Conservation (phyloP, 1,139 yeast species). For the Saccharomycopsis phalli region DNA sequence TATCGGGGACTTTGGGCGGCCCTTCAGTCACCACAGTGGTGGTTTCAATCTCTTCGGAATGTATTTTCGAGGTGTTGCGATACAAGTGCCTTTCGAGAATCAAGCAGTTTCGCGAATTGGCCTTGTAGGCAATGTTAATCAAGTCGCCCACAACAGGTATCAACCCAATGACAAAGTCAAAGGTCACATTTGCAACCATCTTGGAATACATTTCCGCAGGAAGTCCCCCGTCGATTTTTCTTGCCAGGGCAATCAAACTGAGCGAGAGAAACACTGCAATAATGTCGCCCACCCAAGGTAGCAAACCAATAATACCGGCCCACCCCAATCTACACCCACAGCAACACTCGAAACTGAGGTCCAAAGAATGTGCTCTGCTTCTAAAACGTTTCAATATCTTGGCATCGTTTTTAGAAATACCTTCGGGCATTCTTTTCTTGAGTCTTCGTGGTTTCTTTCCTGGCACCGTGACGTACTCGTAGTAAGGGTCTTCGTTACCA, state of each 20-base stretch:
- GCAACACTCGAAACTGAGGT: slow-evolving; percentile 39
- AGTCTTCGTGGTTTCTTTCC: slow-evolving; percentile 22
- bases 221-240: slow-evolving; percentile 50
- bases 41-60: not conserved
- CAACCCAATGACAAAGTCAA: slow-evolving; percentile 57
- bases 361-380: slow-evolving; percentile 39
- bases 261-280: slow-evolving; percentile 40
- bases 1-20: no score
- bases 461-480: slow-evolving; percentile 26
- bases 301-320: slow-evolving; percentile 54
- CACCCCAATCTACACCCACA: slow-evolving; percentile 58
- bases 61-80: no score
- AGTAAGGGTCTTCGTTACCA: slow-evolving; percentile 53
- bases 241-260: slow-evolving; percentile 38
- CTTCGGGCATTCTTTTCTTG: slow-evolving; percentile 33
- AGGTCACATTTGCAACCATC: slow-evolving; percentile 50
- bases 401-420: slow-evolving; percentile 43
- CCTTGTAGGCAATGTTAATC: slow-evolving; percentile 51
- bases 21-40: no score
- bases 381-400: slow-evolving; percentile 43
- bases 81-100: slow-evolving; percentile 44
- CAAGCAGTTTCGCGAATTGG: slow-evolving; percentile 56
- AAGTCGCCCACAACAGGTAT: slow-evolving; percentile 62
- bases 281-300: slow-evolving; percentile 52
- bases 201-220: slow-evolving; percentile 36